phyloP scores from a whole-genome alignment of 2,329 filamentous ascomycete species.

The Diaporthe vexans region DNA sequence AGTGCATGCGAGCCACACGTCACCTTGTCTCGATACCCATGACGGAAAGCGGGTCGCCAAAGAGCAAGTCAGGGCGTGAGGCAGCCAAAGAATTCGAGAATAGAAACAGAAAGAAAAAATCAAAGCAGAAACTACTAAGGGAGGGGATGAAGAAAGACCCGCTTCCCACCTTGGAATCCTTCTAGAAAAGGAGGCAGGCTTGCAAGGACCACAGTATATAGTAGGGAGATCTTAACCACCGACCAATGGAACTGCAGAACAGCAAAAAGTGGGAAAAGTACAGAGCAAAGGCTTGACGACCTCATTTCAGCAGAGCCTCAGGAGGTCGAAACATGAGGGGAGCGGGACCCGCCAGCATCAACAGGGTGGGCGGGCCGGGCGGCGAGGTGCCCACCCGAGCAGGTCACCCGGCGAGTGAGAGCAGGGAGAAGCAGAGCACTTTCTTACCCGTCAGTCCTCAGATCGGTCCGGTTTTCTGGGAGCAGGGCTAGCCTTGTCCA shows the following conservation, averaged over 20 bases:
- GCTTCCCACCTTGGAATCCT: constrained; percentile 23
- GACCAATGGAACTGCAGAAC: constrained; percentile 3
- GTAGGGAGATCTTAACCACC: constrained; percentile 3
- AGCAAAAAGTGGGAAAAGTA: not conserved
- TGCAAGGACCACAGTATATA: constrained; percentile 26
- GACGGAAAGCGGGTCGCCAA: constrained; percentile 22
- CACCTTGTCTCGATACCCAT: constrained; percentile 24
- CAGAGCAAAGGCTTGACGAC: constrained; percentile 34
- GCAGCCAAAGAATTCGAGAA: constrained; percentile 3
- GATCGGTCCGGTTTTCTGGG: constrained; percentile 15
- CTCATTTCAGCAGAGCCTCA: constrained; percentile 38
- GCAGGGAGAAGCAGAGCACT: not conserved
- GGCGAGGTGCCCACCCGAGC: constrained; percentile 25
- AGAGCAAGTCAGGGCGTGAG: not conserved
- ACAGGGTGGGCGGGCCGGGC: constrained; percentile 30
- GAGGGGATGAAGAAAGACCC: not conserved
- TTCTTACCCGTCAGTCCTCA: not conserved
- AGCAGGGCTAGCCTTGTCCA: constrained; percentile 20
- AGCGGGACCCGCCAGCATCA: constrained; percentile 38
- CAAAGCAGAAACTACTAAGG: not conserved
- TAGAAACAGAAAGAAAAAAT: constrained; percentile 2
- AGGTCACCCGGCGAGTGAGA: constrained; percentile 1
- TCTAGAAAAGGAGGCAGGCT: constrained; percentile 27
- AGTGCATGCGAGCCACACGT: constrained; percentile 16
- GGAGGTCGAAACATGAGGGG: constrained; percentile 19